Evolutionary conservation across 192 early-diverging fungal genomes (phyloP), one percentile per base, ranked within the genome.

Genomic region (Coemansia sp.): DNA sequence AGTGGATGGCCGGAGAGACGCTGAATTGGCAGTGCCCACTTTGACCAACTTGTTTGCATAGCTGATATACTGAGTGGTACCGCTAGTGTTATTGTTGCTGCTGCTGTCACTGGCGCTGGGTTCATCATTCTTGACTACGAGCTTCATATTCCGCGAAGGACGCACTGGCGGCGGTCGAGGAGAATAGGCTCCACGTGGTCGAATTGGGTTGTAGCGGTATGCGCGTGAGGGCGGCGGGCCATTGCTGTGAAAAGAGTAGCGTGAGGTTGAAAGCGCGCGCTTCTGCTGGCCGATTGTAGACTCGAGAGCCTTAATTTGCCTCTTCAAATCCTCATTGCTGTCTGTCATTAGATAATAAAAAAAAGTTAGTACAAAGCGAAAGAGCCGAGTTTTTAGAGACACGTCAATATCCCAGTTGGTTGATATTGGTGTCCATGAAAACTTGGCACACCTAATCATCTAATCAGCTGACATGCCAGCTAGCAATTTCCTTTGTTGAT

Each of bases 81-180:
- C 63, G 11, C 33, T 42, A 9, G 46, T 38, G 17, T 7, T 7
- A 7, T 7, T 7, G 33, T 7, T 35, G 33, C 30, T 35, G 9
- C 42, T 21, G 33, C 35, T 33, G 19, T 10, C 14, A 21, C n/a
- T 14, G 30, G 19, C n/a, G 2, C 19, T 30, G n/a, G n/a, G 7
- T 28, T 52, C 53, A 1, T 63, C 64, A 17, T 38, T 33, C 35
- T 71, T 67, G 6, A 81, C 78, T 9, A 76, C 59, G 9, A 82
- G 75, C 62, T 77, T 82, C 62, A 82, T 62, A 40, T 77, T 82
- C n/a, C 72, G 72, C 68, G 79, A 82, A 16, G 62, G 67, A 4
- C 53, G 67, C 19, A 67, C 60, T 4, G 53, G 73, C 13, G 64
- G 40, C 3, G 42, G 39, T 23, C 46, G 61, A n/a, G 37, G 30